phyloP scores from a whole-genome alignment of 192 early-diverging fungal species.

The Gonapodya prolifera region DNA sequence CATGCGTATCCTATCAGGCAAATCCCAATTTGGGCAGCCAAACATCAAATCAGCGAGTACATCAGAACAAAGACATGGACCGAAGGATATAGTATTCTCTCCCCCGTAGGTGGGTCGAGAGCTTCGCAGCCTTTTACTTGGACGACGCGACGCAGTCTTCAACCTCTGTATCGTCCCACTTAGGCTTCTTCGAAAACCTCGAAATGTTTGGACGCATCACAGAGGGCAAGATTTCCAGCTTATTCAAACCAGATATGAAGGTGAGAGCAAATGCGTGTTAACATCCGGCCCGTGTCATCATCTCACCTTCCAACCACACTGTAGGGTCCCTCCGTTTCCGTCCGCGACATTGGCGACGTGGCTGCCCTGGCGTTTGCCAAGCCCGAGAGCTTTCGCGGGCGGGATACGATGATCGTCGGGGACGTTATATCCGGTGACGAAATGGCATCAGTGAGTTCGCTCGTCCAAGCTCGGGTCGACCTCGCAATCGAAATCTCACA shows the following conservation, averaged over 20 bases:
- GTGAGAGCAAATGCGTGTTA: too few species aligned
- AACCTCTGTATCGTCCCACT: too few species aligned
- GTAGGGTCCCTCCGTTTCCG: too few species aligned
- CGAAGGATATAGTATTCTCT: background rate
- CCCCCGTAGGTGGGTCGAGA: too few species aligned
- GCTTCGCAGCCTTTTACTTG: too few species aligned
- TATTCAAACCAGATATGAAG: background rate
- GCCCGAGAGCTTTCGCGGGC: background rate
- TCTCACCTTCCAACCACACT: too few species aligned
- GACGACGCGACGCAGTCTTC: too few species aligned
- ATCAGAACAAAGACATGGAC: background rate
- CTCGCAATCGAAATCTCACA: background rate
- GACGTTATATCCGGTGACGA: background rate
- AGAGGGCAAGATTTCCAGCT: background rate
- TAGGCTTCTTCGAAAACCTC: background rate
- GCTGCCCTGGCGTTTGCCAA: background rate
- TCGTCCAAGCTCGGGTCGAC: background rate
- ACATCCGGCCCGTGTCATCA: too few species aligned
- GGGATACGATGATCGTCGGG: background rate
- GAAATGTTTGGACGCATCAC: background rate
- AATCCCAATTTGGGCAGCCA: background rate
- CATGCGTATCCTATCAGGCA: too few species aligned
- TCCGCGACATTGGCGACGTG: background rate
- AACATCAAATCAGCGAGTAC: background rate
- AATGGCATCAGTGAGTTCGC: background rate